Conservation (phyloP, 257 asterid genomes). For the Leonotis leonurus region DNA sequence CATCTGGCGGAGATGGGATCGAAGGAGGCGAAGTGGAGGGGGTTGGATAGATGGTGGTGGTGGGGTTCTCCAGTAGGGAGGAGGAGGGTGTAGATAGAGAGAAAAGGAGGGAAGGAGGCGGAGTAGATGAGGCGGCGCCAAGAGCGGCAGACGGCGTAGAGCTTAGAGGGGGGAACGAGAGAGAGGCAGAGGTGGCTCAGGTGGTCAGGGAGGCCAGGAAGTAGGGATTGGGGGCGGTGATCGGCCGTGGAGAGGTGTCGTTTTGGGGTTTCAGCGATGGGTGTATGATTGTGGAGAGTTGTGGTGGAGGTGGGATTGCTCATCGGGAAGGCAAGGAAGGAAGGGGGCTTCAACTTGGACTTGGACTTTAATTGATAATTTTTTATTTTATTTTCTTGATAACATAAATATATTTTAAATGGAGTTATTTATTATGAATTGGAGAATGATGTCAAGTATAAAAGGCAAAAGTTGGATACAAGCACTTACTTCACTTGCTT, state of each 20-base stretch:
- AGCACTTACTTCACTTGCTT: background rate
- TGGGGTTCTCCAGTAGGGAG: conserved; percentile 13
- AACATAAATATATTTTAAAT: too few species aligned
- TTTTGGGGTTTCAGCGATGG: conserved; percentile 26
- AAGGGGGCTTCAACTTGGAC: background rate
- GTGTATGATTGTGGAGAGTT: background rate
- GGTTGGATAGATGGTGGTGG: conserved; percentile 9
- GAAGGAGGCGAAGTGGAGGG: conserved; percentile 37
- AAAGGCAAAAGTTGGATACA: conserved; percentile 62
- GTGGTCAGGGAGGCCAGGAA: conserved; percentile 72
- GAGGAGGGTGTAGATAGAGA: conserved; percentile 56
- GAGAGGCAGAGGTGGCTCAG: conserved; percentile 58
- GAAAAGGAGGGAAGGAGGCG: conserved; percentile 66
- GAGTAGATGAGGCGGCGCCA: conserved; percentile 79
- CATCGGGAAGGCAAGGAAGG: conserved; percentile 27
- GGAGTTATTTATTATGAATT: background rate
- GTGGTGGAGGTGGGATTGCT: conserved; percentile 30
- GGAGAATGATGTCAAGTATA: conserved; percentile 14
- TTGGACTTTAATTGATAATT: background rate
- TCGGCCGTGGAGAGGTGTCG: conserved; percentile 21
- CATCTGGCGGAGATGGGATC: conserved; percentile 65
- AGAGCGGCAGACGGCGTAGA: conserved; percentile 52
- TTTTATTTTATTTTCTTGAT: background rate
- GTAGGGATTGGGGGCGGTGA: conserved; percentile 23
- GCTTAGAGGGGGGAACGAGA: conserved; percentile 38